Conservation (phyloP, 495 filamentous ascomycete species). For the Pseudoneurospora amorphoporcata region DNA sequence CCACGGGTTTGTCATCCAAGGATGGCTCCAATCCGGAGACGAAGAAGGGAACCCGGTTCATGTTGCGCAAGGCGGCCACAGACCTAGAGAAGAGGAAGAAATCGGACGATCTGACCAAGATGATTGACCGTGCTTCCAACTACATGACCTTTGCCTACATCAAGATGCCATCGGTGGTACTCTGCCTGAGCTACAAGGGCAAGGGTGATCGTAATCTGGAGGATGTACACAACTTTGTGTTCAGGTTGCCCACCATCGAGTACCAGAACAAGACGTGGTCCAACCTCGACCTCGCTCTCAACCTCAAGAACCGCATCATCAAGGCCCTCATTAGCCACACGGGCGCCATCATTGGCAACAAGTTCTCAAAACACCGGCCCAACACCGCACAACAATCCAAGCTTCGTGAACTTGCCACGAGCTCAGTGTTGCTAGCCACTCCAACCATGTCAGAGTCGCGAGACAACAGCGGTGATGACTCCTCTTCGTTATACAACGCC, state of each 20-base stretch:
- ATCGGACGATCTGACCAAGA: constrained; percentile 92
- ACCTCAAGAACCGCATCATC: constrained; percentile 88
- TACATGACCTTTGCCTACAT: constrained; percentile 97
- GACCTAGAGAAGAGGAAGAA: constrained; percentile 38
- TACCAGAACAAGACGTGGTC: constrained; percentile 99
- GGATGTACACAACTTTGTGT: constrained; percentile 95
- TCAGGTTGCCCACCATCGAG: constrained; percentile 87
- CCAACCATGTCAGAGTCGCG: constrained; percentile 21
- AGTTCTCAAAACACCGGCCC: constrained; percentile 79
- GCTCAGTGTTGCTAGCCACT: constrained; percentile 41
- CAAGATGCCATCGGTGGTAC: constrained; percentile 85
- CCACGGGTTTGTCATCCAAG: constrained; percentile 35
- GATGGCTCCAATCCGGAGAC: constrained; percentile 34
- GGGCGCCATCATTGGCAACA: constrained; percentile 94
- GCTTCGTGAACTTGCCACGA: constrained; percentile 67
- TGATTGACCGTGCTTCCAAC: constrained; percentile 90
- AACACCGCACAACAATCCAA: constrained; percentile 66
- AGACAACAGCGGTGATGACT: constrained; percentile 41
- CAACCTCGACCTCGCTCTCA: constrained; percentile 85
- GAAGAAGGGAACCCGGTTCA: constrained; percentile 42
- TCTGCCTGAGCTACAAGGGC: constrained; percentile 95
- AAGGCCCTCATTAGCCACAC: constrained; percentile 90
- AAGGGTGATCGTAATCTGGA: constrained; percentile 89
- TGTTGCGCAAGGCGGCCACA: constrained; percentile 23
- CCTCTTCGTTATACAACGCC: constrained; percentile 33